Conservation (phyloP, 1,284 basidiomycete genomes). For the Tilletia horrida region DNA sequence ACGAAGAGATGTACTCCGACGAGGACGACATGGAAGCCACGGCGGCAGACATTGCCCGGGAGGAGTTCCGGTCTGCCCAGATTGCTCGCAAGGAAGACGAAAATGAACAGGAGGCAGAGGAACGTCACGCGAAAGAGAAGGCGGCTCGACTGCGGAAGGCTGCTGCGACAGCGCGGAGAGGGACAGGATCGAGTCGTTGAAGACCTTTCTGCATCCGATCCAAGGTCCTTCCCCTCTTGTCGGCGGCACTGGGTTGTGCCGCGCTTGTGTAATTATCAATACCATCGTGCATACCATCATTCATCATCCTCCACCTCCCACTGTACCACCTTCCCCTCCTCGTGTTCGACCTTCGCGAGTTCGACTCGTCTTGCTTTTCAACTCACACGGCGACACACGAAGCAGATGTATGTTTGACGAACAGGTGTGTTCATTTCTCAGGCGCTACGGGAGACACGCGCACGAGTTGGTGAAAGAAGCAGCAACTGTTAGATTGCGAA, state of each 20-base stretch:
- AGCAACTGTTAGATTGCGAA: neutral
- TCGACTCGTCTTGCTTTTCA: neutral
- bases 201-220: no score
- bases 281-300: neutral
- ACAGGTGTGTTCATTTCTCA: neutral
- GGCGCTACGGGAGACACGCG: neutral
- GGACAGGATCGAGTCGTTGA: no score
- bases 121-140: conserved; percentile 38
- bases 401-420: no score
- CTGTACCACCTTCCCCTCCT: no score
- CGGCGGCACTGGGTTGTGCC: no score
- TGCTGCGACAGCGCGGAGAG: no score
- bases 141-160: conserved; percentile 16
- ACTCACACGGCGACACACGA: no score
- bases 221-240: no score
- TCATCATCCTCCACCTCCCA: neutral
- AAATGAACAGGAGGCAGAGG: conserved; percentile 38
- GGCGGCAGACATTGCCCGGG: conserved; percentile 38
- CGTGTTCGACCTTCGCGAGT: no score
- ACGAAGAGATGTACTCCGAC: conserved; percentile 43
- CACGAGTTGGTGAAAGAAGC: neutral
- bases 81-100: conserved; percentile 43
- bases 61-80: conserved; percentile 42
- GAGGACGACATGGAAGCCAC: conserved; percentile 51
- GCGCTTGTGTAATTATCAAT: neutral